Base-by-base conservation (phyloP, 108 stramenopile species). In the Cyclotella atomus region DNA sequence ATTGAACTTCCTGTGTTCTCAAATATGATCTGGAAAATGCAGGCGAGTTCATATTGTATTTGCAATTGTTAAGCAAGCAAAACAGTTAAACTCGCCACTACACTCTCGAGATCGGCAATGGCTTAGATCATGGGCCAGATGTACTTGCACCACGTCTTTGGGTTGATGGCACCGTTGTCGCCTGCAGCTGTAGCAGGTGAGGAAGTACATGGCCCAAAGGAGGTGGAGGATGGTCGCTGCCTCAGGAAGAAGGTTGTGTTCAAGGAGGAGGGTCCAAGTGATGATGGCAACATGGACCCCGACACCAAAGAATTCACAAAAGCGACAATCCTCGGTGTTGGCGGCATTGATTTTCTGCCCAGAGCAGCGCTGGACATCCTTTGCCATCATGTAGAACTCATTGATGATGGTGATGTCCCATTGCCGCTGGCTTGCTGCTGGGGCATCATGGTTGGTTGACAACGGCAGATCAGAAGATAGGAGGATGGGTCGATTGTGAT, bases 201-300 rank as follows among this genome's bases (percentile, higher is more conserved):
- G 49, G 49, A 50, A 50, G 49, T 50, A 50, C 49, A 50, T 50
- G 49, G 49, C 49, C 49, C 49, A 50, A 7, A 41, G 38, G 9
- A 41, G 7, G 38, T 41, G 38, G 12, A 41, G 7, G 38, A 41
- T 41, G 9, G 9, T 4, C 4, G 16, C 9, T 50, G 15, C 49
- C 49, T 50, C 49, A 17, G 9, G 16, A n/a, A 50, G 49, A 8
- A n/a, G 4, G 15, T 16, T 17, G 49, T 50, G 14, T 4, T 50
- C 49, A 17, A n/a, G 4, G n/a, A 50, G 49, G n/a, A 50, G 49
- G n/a, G 49, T 50, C 49, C 49, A 50, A 17, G 49, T n/a, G 49
- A 50, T 50, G 49, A 50, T 50, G 49, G 49, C 49, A 4, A 50
- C 49, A 9, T n/a, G 16, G n/a, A 50, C 49, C 9, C 49, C n/a